These are phyloP conservation scores for Talaromyces sp. DNA, from an alignment of 2,329 filamentous ascomycete species.

Conservation along the genomic window DNA sequence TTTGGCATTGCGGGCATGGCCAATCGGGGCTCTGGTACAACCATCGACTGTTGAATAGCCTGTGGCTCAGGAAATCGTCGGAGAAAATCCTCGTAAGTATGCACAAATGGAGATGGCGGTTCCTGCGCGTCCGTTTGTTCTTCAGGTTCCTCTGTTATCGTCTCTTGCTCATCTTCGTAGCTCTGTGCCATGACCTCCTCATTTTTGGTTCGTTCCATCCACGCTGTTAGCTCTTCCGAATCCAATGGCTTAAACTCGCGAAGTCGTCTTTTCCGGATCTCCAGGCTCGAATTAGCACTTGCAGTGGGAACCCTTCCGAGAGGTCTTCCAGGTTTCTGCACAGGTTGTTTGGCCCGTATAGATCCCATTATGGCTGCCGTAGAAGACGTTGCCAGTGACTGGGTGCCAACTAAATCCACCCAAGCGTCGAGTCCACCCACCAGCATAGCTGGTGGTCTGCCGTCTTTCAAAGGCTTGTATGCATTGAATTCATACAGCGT, in stretches of 20 bases:
- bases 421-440: constrained; percentile 81
- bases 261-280: constrained; percentile 52
- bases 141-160: constrained; percentile 32
- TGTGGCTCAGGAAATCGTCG: constrained; percentile 71
- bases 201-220: constrained; percentile 69
- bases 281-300: constrained; percentile 47
- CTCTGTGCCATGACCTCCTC: constrained; percentile 51
- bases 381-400: constrained; percentile 55
- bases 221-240: constrained; percentile 72
- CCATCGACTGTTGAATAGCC: constrained; percentile 54
- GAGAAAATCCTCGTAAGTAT: constrained; percentile 77
- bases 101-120: constrained; percentile 52
- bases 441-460: constrained; percentile 68
- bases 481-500: constrained; percentile 81
- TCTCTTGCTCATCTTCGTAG: constrained; percentile 35
- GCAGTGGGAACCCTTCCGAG: constrained; percentile 48
- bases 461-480: constrained; percentile 61
- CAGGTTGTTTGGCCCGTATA: constrained; percentile 31
- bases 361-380: constrained; percentile 48
- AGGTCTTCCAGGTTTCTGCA: constrained; percentile 40
- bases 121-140: constrained; percentile 40
- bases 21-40: constrained; percentile 32
- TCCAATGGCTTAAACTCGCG: constrained; percentile 67
- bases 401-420: constrained; percentile 71
- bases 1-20: constrained; percentile 26